These are phyloP conservation scores for Lolium multiflorum DNA, from an alignment of 176 grass and related monocot genomes.

Conservation along the genomic window DNA sequence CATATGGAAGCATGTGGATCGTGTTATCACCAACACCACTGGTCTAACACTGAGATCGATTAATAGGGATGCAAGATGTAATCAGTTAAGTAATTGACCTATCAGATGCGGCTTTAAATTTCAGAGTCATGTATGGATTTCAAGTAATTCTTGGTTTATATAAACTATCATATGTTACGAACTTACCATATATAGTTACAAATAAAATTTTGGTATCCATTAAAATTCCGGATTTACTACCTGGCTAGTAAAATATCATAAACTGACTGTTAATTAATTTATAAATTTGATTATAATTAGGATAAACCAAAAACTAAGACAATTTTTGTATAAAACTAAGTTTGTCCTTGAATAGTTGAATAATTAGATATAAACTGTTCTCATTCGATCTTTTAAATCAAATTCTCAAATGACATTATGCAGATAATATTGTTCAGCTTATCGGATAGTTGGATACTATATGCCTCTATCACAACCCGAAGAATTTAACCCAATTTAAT, in stretches of 20 bases:
- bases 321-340: background rate
- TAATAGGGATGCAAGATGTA: background rate
- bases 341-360: background rate
- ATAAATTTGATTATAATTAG: slow-evolving; percentile 7
- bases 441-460: slow-evolving; percentile 13
- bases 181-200: slow-evolving; percentile 25
- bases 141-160: slow-evolving; percentile 10
- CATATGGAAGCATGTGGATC: background rate
- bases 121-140: slow-evolving; percentile 1
- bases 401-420: background rate
- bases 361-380: background rate
- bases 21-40: background rate
- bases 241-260: background rate
- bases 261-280: background rate
- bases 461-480: background rate
- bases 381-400: background rate
- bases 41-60: background rate
- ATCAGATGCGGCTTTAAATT: slow-evolving; percentile 14
- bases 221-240: background rate
- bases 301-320: background rate
- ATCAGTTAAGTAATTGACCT: background rate
- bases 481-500: background rate
- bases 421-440: slow-evolving; percentile 20
- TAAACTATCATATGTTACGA: background rate
- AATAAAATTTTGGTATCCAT: background rate